Evolutionary conservation across 345 rosid genomes (phyloP), one percentile per base, ranked within the genome.

Genomic region (Jatropha curcas): DNA sequence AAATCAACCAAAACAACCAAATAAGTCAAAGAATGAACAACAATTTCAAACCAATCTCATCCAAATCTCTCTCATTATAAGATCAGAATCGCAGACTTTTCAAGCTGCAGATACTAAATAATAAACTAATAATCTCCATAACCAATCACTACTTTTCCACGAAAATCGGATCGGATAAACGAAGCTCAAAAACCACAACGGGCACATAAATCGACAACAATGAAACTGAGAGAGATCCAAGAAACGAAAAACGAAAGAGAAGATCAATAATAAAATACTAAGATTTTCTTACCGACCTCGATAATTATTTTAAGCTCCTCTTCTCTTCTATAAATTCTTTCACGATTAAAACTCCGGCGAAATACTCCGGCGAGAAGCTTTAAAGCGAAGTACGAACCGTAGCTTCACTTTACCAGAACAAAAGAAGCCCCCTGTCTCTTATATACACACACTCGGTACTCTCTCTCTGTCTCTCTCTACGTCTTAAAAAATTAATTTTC

Each of bases 121-220:
- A 30, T 20, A 28, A 16, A 45, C 4, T 48, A 14, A 27, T n/a
- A 65, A 43, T 41, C 56, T 17, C 45, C 17, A 37, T 55, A 67
- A 71, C 58, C 22, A 77, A 80, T 79, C 84, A 75, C 75, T 74
- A 63, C 78, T 63, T 33, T 46, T 33, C 67, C 77, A 71, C 16
- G 56, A 39, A 79, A 75, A 79, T 53, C 75, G 84, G 82, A 84
- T 82, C 84, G 30, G 27, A 14, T 60, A 74, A 74, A 39, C 68
- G 22, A 61, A 30, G 3, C 20, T n/a, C n/a, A n/a, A 9, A 24
- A 61, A 30, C 27, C 13, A 46, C 2, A 45, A 34, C 5, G 22
- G 50, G 64, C 58, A 58, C 59, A 5, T 1, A 31, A 56, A 74
- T 16, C 62, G n/a, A 63, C 25, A 51, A 7, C 3, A 28, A 61